These are phyloP conservation scores for Colletotrichum neosansevieriae DNA, from an alignment of 2,329 filamentous ascomycete species.

Conservation along the genomic window DNA sequence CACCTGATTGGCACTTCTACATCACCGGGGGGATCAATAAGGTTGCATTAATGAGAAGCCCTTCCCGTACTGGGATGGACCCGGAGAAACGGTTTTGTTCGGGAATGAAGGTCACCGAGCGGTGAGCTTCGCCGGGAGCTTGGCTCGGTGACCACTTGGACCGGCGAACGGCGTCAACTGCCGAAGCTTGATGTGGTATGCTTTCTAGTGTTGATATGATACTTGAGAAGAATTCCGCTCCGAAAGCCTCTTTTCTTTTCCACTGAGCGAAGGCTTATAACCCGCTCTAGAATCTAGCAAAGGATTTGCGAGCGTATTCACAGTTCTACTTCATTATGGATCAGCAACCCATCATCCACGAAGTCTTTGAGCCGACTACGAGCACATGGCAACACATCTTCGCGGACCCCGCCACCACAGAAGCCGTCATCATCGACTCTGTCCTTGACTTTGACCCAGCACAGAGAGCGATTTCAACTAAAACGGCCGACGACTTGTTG, in stretches of 20 bases:
- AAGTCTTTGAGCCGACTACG: slow-evolving; percentile 52
- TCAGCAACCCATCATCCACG: slow-evolving; percentile 49
- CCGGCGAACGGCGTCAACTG: background rate
- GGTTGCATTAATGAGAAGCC: slow-evolving; percentile 12
- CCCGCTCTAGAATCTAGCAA: background rate
- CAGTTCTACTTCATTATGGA: slow-evolving; percentile 7
- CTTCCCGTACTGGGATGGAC: slow-evolving; percentile 5
- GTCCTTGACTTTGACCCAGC: no score
- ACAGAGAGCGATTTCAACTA: no score
- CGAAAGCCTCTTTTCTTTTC: background rate
- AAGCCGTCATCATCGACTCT: slow-evolving; percentile 44
- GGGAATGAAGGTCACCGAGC: slow-evolving; percentile 1
- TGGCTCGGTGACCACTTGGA: slow-evolving; percentile 15
- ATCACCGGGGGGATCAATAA: slow-evolving; percentile 14
- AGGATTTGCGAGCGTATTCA: background rate
- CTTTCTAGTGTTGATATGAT: background rate
- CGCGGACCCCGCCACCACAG: slow-evolving; percentile 57
- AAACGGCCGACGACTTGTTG: no score
- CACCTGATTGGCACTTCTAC: background rate
- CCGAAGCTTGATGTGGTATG: background rate
- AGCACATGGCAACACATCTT: slow-evolving; percentile 68
- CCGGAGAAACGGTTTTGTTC: background rate
- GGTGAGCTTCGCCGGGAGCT: background rate
- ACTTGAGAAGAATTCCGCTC: background rate
- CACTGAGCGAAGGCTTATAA: background rate